Evolutionary conservation across 1,284 basidiomycete genomes (phyloP).

Genomic region (Gomphus bonarii): DNA sequence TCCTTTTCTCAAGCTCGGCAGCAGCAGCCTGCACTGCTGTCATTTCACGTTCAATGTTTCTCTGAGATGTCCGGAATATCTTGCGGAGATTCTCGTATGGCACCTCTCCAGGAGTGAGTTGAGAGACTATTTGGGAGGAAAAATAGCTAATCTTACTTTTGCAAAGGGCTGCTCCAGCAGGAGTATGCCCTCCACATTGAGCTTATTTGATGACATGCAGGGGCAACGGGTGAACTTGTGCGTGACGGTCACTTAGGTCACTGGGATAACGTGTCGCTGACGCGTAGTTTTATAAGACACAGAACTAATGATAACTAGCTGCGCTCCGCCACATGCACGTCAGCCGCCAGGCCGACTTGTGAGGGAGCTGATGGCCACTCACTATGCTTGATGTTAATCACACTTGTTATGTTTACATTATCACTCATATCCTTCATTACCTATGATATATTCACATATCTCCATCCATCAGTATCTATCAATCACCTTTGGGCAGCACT

Average conservation of each 20-base stretch:
- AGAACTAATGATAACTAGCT: too few species aligned
- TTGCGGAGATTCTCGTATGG: slow-evolving; percentile 83
- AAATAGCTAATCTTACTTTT: slow-evolving; percentile 33
- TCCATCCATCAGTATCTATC: too few species aligned
- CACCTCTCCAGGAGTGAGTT: slow-evolving; percentile 38
- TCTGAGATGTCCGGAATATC: slow-evolving; percentile 70
- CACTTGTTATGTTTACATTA: too few species aligned
- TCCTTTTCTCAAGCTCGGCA: slow-evolving; percentile 41
- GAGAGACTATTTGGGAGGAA: slow-evolving; percentile 12
- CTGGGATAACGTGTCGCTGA: too few species aligned
- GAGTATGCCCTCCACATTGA: slow-evolving; percentile 68
- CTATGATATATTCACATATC: too few species aligned
- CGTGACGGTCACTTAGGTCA: neutral
- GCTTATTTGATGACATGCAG: slow-evolving; percentile 36
- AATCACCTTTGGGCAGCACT: too few species aligned
- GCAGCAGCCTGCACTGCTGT: slow-evolving; percentile 45
- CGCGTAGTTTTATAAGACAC: too few species aligned
- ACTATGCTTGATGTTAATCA: too few species aligned
- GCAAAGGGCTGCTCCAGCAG: slow-evolving; percentile 83
- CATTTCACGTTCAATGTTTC: slow-evolving; percentile 71
- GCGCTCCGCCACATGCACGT: too few species aligned
- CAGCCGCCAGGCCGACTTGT: too few species aligned
- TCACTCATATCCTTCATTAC: too few species aligned
- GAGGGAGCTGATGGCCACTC: too few species aligned
- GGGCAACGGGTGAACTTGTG: neutral